Conservation (phyloP, 192 early-diverging fungal species). For the Backusella liffmaniae region DNA sequence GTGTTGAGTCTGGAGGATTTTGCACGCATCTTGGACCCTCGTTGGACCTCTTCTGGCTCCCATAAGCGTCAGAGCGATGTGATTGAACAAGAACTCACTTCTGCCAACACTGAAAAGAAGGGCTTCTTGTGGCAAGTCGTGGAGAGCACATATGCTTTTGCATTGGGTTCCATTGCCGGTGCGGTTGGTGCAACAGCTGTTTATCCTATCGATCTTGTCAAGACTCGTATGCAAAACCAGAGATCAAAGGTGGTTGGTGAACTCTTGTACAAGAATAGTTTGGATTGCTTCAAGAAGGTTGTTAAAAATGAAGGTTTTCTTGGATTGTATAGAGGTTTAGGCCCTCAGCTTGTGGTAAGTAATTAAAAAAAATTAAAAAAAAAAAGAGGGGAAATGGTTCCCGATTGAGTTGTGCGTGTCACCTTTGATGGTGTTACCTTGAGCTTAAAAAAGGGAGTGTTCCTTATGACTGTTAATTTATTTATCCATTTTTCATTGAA, state of each 20-base stretch:
- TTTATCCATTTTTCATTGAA: slow-evolving; percentile 4
- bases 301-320: slow-evolving; percentile 85
- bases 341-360: slow-evolving; percentile 85
- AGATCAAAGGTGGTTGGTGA: slow-evolving; percentile 87
- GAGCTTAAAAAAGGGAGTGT: background rate
- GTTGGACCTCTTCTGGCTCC: slow-evolving; percentile 42
- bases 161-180: slow-evolving; percentile 85
- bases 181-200: slow-evolving; percentile 93
- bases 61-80: background rate
- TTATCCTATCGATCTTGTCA: slow-evolving; percentile 97
- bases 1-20: slow-evolving; percentile 49
- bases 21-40: slow-evolving; percentile 50
- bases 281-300: slow-evolving; percentile 96
- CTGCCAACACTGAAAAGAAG: slow-evolving; percentile 2
- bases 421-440: background rate
- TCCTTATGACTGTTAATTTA: background rate
- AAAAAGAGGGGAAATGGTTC: background rate
- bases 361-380: no score
- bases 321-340: slow-evolving; percentile 90
- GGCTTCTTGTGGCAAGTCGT: slow-evolving; percentile 31
- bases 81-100: slow-evolving; percentile 1
- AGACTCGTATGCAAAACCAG: slow-evolving; percentile 99
- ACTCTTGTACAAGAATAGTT: slow-evolving; percentile 90
- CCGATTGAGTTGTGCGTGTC: background rate
- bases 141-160: slow-evolving; percentile 52